Percentiles rank a stretch among this genome's conserved stretches.
Conservation (phyloP, 1,139 yeast species). For the Wickerhamiella infanticola region DNA sequence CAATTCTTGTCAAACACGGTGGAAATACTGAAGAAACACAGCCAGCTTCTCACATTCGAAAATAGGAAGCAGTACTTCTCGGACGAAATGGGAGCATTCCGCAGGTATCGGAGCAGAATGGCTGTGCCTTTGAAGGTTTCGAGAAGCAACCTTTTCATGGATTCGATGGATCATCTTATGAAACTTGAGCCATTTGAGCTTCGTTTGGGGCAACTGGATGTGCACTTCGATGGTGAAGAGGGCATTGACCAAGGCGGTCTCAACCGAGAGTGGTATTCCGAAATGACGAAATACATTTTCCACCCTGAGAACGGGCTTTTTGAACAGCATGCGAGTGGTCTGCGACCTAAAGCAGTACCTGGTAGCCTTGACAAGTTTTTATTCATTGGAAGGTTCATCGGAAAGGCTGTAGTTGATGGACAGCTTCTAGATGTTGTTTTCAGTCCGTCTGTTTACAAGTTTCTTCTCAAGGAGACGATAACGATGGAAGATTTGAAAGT, state of each 20-base stretch:
- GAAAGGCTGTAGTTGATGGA: constrained; percentile 83
- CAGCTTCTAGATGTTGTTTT: constrained; percentile 89
- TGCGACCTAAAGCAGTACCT: constrained; percentile 77
- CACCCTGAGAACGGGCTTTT: constrained; percentile 92
- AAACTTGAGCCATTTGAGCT: constrained; percentile 69
- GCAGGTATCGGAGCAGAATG: constrained; percentile 18
- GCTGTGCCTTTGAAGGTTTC: constrained; percentile 48
- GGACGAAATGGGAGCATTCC: constrained; percentile 33
- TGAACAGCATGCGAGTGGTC: constrained; percentile 84
- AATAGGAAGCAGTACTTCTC: constrained; percentile 81
- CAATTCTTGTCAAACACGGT: background rate
- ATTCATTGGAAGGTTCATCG: constrained; percentile 86
- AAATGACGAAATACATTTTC: constrained; percentile 85
- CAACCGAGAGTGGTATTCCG: constrained; percentile 96
- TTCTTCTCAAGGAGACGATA: constrained; percentile 65
- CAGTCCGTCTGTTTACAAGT: constrained; percentile 86
- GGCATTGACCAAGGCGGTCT: constrained; percentile 99
- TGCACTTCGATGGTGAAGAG: constrained; percentile 78
- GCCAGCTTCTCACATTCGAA: constrained; percentile 41
- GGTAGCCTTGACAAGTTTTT: constrained; percentile 87
- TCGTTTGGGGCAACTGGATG: constrained; percentile 56
- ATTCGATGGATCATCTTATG: constrained; percentile 71
- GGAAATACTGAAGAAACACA: too few species aligned
- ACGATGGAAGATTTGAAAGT: constrained; percentile 91
- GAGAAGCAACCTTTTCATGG: constrained; percentile 84